Conservation (phyloP, 768 basidiomycete species). For the Tricholoma terreum region DNA sequence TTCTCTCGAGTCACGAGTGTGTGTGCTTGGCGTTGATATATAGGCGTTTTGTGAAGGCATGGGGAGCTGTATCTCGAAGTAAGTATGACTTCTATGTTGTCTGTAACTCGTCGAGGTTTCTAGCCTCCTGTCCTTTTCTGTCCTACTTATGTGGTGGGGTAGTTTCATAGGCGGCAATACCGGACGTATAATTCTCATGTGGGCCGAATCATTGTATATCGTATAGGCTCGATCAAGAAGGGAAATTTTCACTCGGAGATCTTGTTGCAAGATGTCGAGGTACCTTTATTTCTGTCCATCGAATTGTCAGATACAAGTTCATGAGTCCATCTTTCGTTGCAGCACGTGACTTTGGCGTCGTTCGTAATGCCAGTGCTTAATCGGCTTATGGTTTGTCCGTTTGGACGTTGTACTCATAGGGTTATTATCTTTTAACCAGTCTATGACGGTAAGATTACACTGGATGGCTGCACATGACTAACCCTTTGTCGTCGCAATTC, state of each 20-base stretch:
- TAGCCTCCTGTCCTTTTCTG: not conserved
- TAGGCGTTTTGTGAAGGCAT: slow-evolving; percentile 41
- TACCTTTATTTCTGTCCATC: slow-evolving; percentile 22
- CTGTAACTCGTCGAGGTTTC: not conserved
- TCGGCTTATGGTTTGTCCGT: slow-evolving; percentile 25
- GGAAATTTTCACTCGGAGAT: slow-evolving; percentile 97
- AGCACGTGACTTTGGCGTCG: slow-evolving; percentile 87
- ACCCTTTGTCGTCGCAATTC: slow-evolving; percentile 43
- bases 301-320: not conserved
- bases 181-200: slow-evolving; percentile 94
- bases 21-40: not conserved
- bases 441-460: slow-evolving; percentile 64
- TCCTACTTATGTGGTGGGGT: not conserved
- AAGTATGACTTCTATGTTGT: slow-evolving; percentile 3
- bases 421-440: slow-evolving; percentile 38
- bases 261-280: slow-evolving; percentile 87
- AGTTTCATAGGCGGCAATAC: slow-evolving; percentile 94
- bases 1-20: not conserved
- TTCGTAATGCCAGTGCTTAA: slow-evolving; percentile 81
- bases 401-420: not conserved
- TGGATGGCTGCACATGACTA: not conserved
- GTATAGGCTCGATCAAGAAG: slow-evolving; percentile 83
- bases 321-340: not conserved
- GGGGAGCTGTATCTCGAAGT: slow-evolving; percentile 90
- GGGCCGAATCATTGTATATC: slow-evolving; percentile 9